Evolutionary conservation across 176 grass and related monocot genomes (phyloP), one percentile per base, ranked within the genome.

Genomic region (Pontederia crassipes): DNA sequence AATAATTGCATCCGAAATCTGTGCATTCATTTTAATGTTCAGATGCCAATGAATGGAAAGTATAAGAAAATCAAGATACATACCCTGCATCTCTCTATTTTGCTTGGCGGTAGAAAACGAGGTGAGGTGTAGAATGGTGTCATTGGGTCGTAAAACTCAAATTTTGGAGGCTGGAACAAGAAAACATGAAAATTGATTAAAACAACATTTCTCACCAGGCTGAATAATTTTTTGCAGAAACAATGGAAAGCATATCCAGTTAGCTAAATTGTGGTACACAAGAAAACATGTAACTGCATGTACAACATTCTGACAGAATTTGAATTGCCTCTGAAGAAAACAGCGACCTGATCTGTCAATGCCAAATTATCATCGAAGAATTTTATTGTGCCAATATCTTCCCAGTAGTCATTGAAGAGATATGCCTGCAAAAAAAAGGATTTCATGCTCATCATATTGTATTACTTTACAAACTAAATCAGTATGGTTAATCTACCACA

Each of bases 291-390:
- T 40, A 7, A 40, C 6, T 40, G 32, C 32, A 40, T 40, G 32
- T 40, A 40, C 32, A 24, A 24, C 20, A 24, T 24, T 24, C 20
- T 40, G 49, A 24, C 57, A 52, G 60, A 52, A 59, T 40, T 7
- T 40, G 6, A 3, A 40, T 4, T 40, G 10, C 17, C 8, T 55
- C 53, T 18, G 3, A 9, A 17, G 18, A 8, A 10, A 49, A 15
- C 51, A 24, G 10, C 4, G 28, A 88, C 84, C 84, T 97, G 74
- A 10, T 81, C 78, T 10, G 84, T 84, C 46, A 94, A 81, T 35
- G 89, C 77, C 77, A 94, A 67, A 72, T 94, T 94, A 27, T 80
- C 84, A 13, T 94, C 56, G 9, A 84, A 94, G 67, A 87, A 94
- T 66, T 62, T 87, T 52, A 94, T 77, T 64, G 84, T 94, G 72